A percentile compares a stretch with the other conserved stretches of the same genome.
phyloP scores from a whole-genome alignment of 2,329 filamentous ascomycete species.

The Phoma sp. region DNA sequence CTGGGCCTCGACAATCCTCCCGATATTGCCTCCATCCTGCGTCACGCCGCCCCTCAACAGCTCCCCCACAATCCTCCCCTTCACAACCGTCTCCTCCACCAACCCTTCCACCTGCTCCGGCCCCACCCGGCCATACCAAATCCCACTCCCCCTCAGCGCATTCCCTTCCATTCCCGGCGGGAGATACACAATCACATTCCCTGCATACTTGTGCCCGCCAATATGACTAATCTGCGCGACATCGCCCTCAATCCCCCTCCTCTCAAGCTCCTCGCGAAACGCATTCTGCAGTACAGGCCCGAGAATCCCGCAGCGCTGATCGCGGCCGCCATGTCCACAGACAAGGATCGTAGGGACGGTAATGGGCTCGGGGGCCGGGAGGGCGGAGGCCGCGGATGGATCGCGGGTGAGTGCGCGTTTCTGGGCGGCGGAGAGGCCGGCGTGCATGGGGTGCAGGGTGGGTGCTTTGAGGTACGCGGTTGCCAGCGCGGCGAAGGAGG shows the following conservation, averaged over 20 bases:
- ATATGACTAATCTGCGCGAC: constrained; percentile 79
- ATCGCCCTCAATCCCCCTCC: constrained; percentile 60
- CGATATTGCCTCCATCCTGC: constrained; percentile 32
- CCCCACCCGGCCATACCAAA: constrained; percentile 84
- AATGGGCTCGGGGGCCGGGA: constrained; percentile 61
- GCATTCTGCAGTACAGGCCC: constrained; percentile 74
- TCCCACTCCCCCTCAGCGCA: constrained; percentile 70
- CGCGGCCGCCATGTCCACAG: constrained; percentile 84
- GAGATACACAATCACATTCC: constrained; percentile 82
- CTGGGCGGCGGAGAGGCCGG: constrained; percentile 61
- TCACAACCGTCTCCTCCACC: constrained; percentile 70
- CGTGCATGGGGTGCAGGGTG: constrained; percentile 67
- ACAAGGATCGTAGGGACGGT: constrained; percentile 66
- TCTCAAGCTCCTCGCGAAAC: constrained; percentile 67
- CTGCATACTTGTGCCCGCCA: constrained; percentile 84
- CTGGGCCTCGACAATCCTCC: constrained; percentile 37
- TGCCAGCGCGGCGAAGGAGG: constrained; percentile 62
- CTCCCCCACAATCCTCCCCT: constrained; percentile 71
- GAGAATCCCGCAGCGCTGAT: constrained; percentile 80
- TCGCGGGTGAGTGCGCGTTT: constrained; percentile 54
- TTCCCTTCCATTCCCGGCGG: constrained; percentile 61
- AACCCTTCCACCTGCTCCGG: constrained; percentile 78
- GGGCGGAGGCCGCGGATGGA: constrained; percentile 52
- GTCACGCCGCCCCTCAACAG: constrained; percentile 73
- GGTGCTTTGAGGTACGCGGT: constrained; percentile 70